Evolutionary conservation across 805 yeast genomes (phyloP).

Genomic region (Candida easanensis): DNA sequence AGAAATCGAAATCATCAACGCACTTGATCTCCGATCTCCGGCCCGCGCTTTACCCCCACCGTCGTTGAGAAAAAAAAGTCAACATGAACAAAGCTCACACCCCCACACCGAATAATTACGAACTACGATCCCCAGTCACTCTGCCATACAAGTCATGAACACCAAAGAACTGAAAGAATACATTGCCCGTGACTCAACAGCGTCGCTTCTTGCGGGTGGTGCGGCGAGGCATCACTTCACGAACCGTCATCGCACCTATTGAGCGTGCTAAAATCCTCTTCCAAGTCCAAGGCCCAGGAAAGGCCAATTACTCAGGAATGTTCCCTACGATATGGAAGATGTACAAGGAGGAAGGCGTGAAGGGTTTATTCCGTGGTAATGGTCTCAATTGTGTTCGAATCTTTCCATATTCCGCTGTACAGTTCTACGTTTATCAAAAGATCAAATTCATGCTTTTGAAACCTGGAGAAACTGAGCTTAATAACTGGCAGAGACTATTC

Average conservation of each 20-base stretch:
- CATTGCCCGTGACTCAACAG: slow-evolving; percentile 43
- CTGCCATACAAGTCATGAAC: neutral
- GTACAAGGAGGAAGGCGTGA: slow-evolving; percentile 88
- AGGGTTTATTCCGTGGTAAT: slow-evolving; percentile 88
- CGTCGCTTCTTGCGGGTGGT: slow-evolving; percentile 73
- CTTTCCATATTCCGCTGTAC: slow-evolving; percentile 93
- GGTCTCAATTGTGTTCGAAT: slow-evolving; percentile 86
- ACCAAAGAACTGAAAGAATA: slow-evolving; percentile 4
- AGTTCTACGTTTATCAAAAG: slow-evolving; percentile 79
- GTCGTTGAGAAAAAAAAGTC: neutral
- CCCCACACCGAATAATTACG: neutral
- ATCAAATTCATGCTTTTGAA: slow-evolving; percentile 42
- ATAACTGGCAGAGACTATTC: slow-evolving; percentile 56
- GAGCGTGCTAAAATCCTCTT: slow-evolving; percentile 90
- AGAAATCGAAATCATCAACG: too few relatives aligned
- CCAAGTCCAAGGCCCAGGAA: slow-evolving; percentile 73
- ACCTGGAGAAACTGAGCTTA: slow-evolving; percentile 36
- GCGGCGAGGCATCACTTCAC: slow-evolving; percentile 73
- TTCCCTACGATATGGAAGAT: slow-evolving; percentile 70
- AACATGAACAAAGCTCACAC: neutral
- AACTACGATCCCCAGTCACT: neutral
- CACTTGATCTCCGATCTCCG: slow-evolving; percentile 3
- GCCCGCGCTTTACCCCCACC: neutral
- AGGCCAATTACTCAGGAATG: slow-evolving; percentile 58
- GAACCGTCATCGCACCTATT: slow-evolving; percentile 93